phyloP scores from a whole-genome alignment of 306 rosid genomes.

The Ormosia emarginata region DNA sequence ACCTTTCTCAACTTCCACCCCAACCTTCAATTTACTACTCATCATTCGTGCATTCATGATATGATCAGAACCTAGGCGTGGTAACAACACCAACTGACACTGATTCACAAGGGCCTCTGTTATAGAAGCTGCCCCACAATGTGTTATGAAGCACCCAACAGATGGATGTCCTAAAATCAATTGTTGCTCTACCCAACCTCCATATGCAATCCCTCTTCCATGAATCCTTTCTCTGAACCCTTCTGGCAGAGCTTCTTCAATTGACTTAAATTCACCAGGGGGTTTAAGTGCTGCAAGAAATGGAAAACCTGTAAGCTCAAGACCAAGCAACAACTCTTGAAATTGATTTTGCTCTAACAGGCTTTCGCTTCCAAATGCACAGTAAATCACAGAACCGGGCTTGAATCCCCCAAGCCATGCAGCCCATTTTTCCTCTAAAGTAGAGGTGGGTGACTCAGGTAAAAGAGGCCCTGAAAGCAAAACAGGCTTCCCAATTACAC shows the following conservation, averaged over 20 bases:
- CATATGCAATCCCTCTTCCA: constrained; percentile 26
- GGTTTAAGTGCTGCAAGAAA: constrained; percentile 25
- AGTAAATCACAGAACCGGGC: constrained; percentile 1
- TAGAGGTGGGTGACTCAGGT: not conserved
- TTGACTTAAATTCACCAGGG: not conserved
- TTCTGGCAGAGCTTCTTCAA: constrained; percentile 26
- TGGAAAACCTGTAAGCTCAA: constrained; percentile 16
- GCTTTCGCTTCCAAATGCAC: constrained; percentile 27
- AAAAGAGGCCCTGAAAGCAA: constrained; percentile 25
- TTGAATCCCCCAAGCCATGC: constrained; percentile 14
- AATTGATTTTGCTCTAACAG: not conserved
- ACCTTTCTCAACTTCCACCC: constrained; percentile 57
- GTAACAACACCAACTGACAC: constrained; percentile 50
- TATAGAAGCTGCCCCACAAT: constrained; percentile 57
- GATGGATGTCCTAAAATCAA: constrained; percentile 49
- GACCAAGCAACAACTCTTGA: constrained; percentile 24
- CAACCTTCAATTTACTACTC: constrained; percentile 23
- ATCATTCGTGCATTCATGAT: constrained; percentile 33
- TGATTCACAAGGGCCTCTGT: constrained; percentile 38
- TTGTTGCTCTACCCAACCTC: constrained; percentile 62
- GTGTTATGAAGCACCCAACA: constrained; percentile 65
- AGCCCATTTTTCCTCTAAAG: constrained; percentile 14
- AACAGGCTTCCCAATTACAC: not conserved
- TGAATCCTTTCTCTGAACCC: constrained; percentile 16
- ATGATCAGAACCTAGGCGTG: constrained; percentile 33